Percentiles rank a stretch among this genome's conserved stretches.
Evolutionary conservation across 768 basidiomycete species (phyloP).

Genomic region (Boletus patriciae): DNA sequence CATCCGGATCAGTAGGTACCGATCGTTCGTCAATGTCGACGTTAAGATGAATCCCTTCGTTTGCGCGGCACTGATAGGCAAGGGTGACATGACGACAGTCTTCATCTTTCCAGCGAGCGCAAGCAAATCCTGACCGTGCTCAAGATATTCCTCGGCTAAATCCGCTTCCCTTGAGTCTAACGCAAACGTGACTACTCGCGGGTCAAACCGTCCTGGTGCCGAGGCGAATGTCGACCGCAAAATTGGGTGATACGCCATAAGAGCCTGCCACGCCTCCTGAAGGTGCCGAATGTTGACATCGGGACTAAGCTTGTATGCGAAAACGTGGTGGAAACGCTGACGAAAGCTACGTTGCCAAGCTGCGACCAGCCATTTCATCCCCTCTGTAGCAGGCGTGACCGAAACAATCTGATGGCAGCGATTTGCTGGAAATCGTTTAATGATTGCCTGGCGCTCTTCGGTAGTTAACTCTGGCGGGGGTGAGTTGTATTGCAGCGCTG

Average conservation of each 20-base stretch:
- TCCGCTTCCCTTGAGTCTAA: constrained; percentile 1
- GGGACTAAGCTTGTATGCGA: constrained; percentile 38
- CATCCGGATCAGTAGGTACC: constrained; percentile 35
- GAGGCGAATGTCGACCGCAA: constrained; percentile 44
- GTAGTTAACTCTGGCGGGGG: constrained; percentile 2
- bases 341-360: constrained; percentile 46
- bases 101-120: constrained; percentile 24
- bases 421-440: constrained; percentile 15
- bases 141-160: constrained; percentile 9
- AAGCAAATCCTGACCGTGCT: constrained; percentile 6
- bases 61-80: constrained; percentile 21
- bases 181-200: constrained; percentile 29
- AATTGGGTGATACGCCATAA: constrained; percentile 39
- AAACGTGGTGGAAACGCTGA: constrained; percentile 45
- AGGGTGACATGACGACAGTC: constrained; percentile 21
- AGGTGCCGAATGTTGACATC: constrained; percentile 33
- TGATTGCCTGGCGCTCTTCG: constrained; percentile 15
- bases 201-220: constrained; percentile 12
- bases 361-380: constrained; percentile 40
- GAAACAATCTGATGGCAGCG: constrained; percentile 14
- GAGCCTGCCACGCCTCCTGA: constrained; percentile 37
- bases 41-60: constrained; percentile 22
- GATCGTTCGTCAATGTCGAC: constrained; percentile 1
- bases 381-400: constrained; percentile 26
- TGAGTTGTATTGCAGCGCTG: background rate